Evolutionary conservation across 31 red algal genomes (phyloP).

Genomic region (Asparagopsis taxiformis): DNA sequence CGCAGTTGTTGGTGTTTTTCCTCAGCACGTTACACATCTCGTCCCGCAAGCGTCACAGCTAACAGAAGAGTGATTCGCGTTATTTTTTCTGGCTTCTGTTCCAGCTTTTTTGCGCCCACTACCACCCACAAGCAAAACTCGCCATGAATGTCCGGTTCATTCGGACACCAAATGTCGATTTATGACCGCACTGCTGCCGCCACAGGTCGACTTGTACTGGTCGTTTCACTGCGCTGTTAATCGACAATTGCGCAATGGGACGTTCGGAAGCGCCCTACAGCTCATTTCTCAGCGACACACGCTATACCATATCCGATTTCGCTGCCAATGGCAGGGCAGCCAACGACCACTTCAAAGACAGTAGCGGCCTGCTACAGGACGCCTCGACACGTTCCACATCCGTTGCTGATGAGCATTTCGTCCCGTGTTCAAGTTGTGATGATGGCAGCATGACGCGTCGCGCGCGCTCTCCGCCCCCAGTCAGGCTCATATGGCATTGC

Average conservation of each 20-base stretch:
- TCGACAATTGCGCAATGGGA: constrained; percentile 74
- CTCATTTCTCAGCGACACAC: constrained; percentile 3
- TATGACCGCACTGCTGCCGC: too few species aligned
- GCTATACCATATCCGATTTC: constrained; percentile 51
- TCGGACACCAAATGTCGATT: too few species aligned
- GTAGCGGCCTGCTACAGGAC: constrained; percentile 11
- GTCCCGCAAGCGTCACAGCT: too few species aligned
- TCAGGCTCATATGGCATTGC: constrained; percentile 63
- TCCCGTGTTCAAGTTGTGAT: neutral
- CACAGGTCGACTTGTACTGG: too few species aligned
- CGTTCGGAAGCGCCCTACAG: constrained; percentile 33
- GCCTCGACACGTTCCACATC: neutral
- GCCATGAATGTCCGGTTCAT: too few species aligned
- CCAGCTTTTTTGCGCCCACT: too few species aligned
- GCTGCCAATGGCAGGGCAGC: constrained; percentile 68
- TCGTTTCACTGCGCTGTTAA: constrained; percentile 45
- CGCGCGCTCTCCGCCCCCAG: constrained; percentile 2
- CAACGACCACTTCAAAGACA: constrained; percentile 38
- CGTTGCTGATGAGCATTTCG: neutral
- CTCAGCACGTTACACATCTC: too few species aligned
- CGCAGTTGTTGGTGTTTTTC: too few species aligned
- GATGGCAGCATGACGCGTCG: constrained; percentile 1
- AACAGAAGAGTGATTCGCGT: too few species aligned
- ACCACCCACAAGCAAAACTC: too few species aligned
- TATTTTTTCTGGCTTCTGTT: too few species aligned